Evolutionary conservation across 805 yeast species (phyloP).

Genomic region (Ogataea degrootiae): DNA sequence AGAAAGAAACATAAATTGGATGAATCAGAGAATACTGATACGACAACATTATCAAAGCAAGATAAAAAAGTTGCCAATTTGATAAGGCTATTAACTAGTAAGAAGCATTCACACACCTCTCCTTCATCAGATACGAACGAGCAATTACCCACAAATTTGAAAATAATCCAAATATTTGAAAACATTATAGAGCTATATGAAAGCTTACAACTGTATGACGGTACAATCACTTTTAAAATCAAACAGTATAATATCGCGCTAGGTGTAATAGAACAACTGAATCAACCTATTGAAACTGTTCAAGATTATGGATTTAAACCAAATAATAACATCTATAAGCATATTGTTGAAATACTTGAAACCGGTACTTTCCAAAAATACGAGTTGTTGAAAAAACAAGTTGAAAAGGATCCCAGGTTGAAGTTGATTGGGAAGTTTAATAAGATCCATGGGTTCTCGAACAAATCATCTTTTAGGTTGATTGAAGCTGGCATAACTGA

Average conservation of each 20-base stretch:
- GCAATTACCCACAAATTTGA: constrained; percentile 20
- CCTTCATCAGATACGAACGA: neutral
- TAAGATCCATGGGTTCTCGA: constrained; percentile 48
- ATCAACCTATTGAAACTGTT: constrained; percentile 29
- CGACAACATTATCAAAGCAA: too few relatives aligned
- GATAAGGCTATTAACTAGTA: neutral
- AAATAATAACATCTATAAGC: constrained; percentile 36
- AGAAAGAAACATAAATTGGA: neutral
- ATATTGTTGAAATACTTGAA: constrained; percentile 41
- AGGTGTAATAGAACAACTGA: constrained; percentile 26
- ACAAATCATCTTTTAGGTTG: constrained; percentile 35
- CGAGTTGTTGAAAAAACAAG: constrained; percentile 7
- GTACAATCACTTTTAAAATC: constrained; percentile 13
- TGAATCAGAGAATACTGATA: neutral
- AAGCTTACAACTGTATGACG: constrained; percentile 14
- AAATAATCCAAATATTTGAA: constrained; percentile 27
- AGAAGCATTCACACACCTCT: neutral
- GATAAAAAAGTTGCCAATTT: neutral
- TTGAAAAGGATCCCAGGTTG: constrained; percentile 19
- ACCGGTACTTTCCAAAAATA: constrained; percentile 31
- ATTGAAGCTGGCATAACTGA: constrained; percentile 33
- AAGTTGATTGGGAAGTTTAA: constrained; percentile 30
- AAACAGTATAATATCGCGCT: constrained; percentile 40
- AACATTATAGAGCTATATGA: constrained; percentile 28
- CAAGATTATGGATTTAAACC: constrained; percentile 39